Evolutionary conservation across 1,284 basidiomycete genomes (phyloP).

Genomic region (Microbotryum intermedium): DNA sequence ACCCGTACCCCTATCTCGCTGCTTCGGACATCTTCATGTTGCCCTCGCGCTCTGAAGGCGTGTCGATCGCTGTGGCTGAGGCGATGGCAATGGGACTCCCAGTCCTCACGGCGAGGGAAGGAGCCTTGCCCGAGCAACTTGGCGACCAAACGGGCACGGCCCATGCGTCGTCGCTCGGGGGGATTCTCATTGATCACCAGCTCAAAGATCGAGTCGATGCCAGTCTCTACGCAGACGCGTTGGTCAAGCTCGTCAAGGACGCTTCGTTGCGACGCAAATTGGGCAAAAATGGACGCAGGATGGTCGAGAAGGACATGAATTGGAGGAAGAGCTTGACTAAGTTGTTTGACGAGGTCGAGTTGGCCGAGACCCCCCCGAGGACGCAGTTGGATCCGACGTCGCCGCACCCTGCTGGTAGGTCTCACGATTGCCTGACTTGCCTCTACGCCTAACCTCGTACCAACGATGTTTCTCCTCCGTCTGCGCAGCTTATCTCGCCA

Average conservation of each 20-base stretch:
- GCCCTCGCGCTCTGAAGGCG: constrained; percentile 25
- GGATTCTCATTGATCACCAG: constrained; percentile 21
- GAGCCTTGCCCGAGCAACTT: constrained; percentile 24
- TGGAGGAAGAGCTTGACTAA: constrained; percentile 14
- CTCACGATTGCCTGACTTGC: neutral
- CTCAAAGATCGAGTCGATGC: constrained; percentile 12
- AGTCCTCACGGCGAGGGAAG: constrained; percentile 23
- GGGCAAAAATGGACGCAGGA: constrained; percentile 14
- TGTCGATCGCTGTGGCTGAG: constrained; percentile 29
- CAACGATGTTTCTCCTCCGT: neutral
- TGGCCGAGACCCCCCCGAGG: constrained; percentile 9
- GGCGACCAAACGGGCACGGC: constrained; percentile 9
- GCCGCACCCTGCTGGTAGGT: neutral
- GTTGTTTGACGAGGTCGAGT: constrained; percentile 16
- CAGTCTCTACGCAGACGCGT: constrained; percentile 14
- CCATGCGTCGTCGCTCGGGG: constrained; percentile 2
- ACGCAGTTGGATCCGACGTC: neutral
- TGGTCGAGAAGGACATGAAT: constrained; percentile 20
- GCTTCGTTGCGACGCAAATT: neutral
- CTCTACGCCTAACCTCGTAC: neutral
- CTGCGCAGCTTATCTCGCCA: neutral
- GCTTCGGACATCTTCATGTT: constrained; percentile 27
- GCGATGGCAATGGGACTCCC: constrained; percentile 31
- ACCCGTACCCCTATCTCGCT: constrained; percentile 13
- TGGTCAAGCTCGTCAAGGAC: constrained; percentile 11